Percentiles rank a stretch among this genome's conserved stretches.
Evolutionary conservation across 1,139 yeast genomes (phyloP).

Genomic region (Candida sp.): DNA sequence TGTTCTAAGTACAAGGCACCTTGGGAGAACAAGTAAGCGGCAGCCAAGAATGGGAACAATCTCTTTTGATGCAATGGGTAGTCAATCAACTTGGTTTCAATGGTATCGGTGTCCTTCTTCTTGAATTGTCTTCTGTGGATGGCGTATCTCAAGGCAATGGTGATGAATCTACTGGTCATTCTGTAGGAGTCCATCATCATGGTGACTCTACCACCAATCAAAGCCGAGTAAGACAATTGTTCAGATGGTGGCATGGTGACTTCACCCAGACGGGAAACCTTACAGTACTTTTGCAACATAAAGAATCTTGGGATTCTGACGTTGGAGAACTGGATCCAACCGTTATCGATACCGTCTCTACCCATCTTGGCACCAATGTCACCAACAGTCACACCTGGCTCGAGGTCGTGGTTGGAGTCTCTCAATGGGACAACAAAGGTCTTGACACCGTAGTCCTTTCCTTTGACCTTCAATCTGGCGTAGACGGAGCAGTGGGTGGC

Average conservation of each 20-base stretch:
- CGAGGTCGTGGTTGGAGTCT: slow-evolving; percentile 67
- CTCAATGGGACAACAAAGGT: slow-evolving; percentile 88
- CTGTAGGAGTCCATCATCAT: slow-evolving; percentile 88
- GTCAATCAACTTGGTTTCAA: slow-evolving; percentile 66
- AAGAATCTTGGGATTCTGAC: slow-evolving; percentile 83
- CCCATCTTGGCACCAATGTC: slow-evolving; percentile 97
- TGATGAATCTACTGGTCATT: slow-evolving; percentile 73
- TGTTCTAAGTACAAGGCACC: slow-evolving; percentile 65
- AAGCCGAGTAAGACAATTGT: slow-evolving; percentile 84
- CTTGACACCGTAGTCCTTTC: slow-evolving; percentile 88
- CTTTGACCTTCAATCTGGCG: slow-evolving; percentile 80
- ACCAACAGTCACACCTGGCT: slow-evolving; percentile 82
- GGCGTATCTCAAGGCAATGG: slow-evolving; percentile 86
- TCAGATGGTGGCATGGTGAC: slow-evolving; percentile 81
- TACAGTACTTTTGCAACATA: slow-evolving; percentile 80
- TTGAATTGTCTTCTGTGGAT: slow-evolving; percentile 89
- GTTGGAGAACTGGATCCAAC: slow-evolving; percentile 87
- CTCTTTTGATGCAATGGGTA: slow-evolving; percentile 88
- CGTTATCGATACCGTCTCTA: slow-evolving; percentile 85
- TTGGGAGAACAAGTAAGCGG: slow-evolving; percentile 73
- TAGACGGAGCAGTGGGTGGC: slow-evolving; percentile 81
- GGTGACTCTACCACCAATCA: slow-evolving; percentile 83
- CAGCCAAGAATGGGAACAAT: slow-evolving; percentile 77
- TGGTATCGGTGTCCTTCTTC: slow-evolving; percentile 25
- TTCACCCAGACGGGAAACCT: slow-evolving; percentile 67